Evolutionary conservation across 768 basidiomycete genomes (phyloP).

Genomic region (Russula sp.): DNA sequence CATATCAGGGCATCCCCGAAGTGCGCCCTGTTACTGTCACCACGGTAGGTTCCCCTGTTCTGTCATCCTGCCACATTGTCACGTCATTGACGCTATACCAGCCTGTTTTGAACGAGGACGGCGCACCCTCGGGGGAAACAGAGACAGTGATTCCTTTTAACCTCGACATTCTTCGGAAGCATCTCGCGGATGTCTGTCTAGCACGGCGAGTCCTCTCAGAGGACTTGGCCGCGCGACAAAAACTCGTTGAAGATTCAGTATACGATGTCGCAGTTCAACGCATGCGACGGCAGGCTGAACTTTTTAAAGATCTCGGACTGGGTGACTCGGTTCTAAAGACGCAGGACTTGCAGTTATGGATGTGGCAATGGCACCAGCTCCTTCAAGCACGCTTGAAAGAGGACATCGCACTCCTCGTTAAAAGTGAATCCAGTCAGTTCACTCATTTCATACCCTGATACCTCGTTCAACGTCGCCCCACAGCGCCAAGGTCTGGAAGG

Average conservation of each 20-base stretch:
- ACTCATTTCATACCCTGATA: background rate
- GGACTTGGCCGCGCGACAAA: conserved; percentile 72
- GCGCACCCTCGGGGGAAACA: conserved; percentile 26
- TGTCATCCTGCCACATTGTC: conserved; percentile 1
- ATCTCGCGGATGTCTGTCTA: conserved; percentile 60
- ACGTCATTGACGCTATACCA: conserved; percentile 1
- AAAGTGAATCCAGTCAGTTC: conserved; percentile 36
- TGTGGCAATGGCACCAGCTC: conserved; percentile 81
- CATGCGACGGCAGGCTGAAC: conserved; percentile 58
- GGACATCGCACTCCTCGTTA: conserved; percentile 49
- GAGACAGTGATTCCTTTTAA: conserved; percentile 62
- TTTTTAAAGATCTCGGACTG: conserved; percentile 58
- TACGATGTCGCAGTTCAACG: conserved; percentile 79
- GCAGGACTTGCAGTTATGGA: conserved; percentile 64
- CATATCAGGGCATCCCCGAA: conserved; percentile 55
- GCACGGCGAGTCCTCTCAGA: conserved; percentile 62
- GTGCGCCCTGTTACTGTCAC: conserved; percentile 56
- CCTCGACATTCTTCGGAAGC: conserved; percentile 63
- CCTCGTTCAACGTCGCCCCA: background rate
- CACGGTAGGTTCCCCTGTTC: conserved; percentile 35
- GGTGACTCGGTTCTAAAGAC: conserved; percentile 45
- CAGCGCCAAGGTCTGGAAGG: background rate
- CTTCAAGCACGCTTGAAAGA: conserved; percentile 50
- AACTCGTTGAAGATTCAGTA: conserved; percentile 78
- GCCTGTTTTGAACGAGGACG: conserved; percentile 30